Evolutionary conservation across 2,329 filamentous ascomycete species (phyloP), one percentile per base, ranked within the genome.

Genomic region (Colletotrichum lentis): DNA sequence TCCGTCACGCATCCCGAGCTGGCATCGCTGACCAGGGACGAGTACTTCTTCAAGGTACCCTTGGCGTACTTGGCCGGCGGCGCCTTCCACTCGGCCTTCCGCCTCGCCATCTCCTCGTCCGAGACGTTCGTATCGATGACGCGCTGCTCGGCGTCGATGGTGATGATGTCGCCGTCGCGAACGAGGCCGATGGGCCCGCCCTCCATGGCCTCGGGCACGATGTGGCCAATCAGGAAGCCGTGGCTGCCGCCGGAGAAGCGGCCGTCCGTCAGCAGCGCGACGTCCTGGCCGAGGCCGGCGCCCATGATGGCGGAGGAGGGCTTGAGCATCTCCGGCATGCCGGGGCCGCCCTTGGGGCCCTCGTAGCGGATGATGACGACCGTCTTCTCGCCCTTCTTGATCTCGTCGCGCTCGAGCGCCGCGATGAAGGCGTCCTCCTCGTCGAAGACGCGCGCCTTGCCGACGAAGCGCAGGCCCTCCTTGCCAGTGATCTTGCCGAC

Each of bases 401-500:
- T 93, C 73, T 90, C 84, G 62, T 93, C 92, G 52, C 85, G 83
- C 79, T 91, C 91, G 16, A 97, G 85, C 0, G 93, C 92, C 35
- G 85, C 82, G 76, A 96, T 92, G 73, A 97, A 91, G 74, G 90
- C 86, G 73, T 90, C 85, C 80, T 97, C 94, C 72, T 93, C 92
- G 79, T 97, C 86, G 78, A 94, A 97, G 71, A 94, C 92, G 49
- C 88, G 86, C 4, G 94, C 94, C 76, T 90, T 92, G 67, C 94
- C 94, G 14, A 85, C 89, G 79, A 97, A 97, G 12, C 82, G 84
- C 18, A 93, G 86, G n/a, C 94, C 94, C 80, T 97, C 94, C 81
- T 97, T 97, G 57, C 94, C 94, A 0, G 94, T 97, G 78, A 97
- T 97, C 81, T 97, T 97, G 70, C 93, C 94, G 12, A 97, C 94